Percentiles rank a stretch among this genome's conserved stretches.
Evolutionary conservation across 768 basidiomycete genomes (phyloP).

Genomic region (Agaricus sinodeliciosus): DNA sequence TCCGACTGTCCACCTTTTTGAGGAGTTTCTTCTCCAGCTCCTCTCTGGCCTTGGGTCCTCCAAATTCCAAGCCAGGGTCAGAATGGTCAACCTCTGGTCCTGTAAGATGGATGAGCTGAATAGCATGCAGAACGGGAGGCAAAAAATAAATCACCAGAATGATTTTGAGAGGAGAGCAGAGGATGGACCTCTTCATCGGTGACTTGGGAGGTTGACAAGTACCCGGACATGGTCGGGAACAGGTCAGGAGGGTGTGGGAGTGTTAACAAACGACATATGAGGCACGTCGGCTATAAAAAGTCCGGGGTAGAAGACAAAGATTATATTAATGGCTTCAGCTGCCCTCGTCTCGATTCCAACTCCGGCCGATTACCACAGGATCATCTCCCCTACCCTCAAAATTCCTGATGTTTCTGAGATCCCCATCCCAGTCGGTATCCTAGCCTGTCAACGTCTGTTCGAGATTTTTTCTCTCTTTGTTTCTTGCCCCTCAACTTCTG

Average conservation of each 20-base stretch:
- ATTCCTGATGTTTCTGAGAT: constrained; percentile 44
- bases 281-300: not conserved
- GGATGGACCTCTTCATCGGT: constrained; percentile 10
- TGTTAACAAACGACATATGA: not conserved
- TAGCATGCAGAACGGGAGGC: not conserved
- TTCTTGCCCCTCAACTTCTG: not conserved
- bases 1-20: constrained; percentile 42
- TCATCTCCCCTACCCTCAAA: constrained; percentile 50
- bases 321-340: constrained; percentile 32
- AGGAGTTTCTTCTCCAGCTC: constrained; percentile 31
- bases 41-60: constrained; percentile 19
- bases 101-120: constrained; percentile 1
- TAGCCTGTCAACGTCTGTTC: constrained; percentile 68
- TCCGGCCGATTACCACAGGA: constrained; percentile 57
- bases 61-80: constrained; percentile 19
- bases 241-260: constrained; percentile 2
- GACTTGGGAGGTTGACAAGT: not conserved
- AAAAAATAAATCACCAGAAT: constrained; percentile 6
- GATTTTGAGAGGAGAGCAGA: constrained; percentile 1
- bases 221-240: not conserved
- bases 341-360: constrained; percentile 33
- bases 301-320: not conserved
- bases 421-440: constrained; percentile 66
- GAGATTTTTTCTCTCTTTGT: not conserved
- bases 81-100: constrained; percentile 12